A percentile compares a stretch with the other conserved stretches of the same genome.
These are phyloP conservation scores for Ramalina intermedia DNA, from an alignment of 495 filamentous ascomycete genomes.

Conservation along the genomic window DNA sequence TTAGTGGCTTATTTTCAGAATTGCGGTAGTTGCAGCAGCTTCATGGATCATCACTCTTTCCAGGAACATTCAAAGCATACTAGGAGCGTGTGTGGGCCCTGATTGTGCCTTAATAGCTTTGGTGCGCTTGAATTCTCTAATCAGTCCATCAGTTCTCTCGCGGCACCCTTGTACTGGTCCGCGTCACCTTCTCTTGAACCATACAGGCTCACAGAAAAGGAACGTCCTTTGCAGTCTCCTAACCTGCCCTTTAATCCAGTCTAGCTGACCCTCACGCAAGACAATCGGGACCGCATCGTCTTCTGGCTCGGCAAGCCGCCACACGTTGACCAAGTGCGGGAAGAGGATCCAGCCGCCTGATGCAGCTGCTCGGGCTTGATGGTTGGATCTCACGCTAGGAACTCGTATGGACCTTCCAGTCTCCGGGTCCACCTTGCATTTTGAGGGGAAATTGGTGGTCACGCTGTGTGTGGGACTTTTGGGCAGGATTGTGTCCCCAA, in stretches of 20 bases:
- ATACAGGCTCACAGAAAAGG: constrained; percentile 8
- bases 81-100: no score
- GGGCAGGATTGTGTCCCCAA: constrained; percentile 1
- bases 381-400: constrained; percentile 5
- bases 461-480: constrained; percentile 3
- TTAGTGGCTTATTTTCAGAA: no score
- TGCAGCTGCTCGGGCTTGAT: constrained; percentile 6
- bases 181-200: constrained; percentile 9
- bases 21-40: no score
- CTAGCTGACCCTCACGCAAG: constrained; percentile 6
- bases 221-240: constrained; percentile 6
- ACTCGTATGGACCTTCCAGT: neutral
- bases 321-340: constrained; percentile 5
- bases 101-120: no score
- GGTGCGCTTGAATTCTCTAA: no score
- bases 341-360: constrained; percentile 8
- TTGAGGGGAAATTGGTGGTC: constrained; percentile 2
- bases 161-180: no score
- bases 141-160: no score
- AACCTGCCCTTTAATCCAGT: constrained; percentile 7
- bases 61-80: no score
- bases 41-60: no score
- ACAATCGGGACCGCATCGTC: constrained; percentile 6
- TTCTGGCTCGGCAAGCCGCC: constrained; percentile 8
- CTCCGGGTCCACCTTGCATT: neutral